These are phyloP conservation scores for Xylaria castorea DNA, from an alignment of 495 filamentous ascomycete genomes.

Conservation along the genomic window DNA sequence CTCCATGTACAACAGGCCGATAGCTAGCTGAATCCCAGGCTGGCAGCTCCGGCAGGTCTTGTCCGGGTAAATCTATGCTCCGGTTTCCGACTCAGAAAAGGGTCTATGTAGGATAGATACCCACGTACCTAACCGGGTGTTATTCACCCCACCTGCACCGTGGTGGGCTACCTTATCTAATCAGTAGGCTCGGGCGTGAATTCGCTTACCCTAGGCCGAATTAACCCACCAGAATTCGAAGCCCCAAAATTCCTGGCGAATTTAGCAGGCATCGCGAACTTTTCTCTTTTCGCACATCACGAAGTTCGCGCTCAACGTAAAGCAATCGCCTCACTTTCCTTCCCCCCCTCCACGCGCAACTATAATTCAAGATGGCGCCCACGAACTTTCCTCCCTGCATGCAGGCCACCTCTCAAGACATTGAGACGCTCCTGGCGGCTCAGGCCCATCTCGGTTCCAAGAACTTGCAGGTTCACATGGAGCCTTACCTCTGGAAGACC, in stretches of 20 bases:
- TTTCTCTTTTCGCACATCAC: constrained; percentile 30
- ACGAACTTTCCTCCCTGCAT: constrained; percentile 88
- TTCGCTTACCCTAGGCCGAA: constrained; percentile 30
- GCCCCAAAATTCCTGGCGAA: constrained; percentile 36
- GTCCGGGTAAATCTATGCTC: not conserved
- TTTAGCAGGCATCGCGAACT: constrained; percentile 38
- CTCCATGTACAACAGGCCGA: not conserved
- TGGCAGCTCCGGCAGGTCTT: too few relatives aligned
- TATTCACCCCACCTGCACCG: not conserved
- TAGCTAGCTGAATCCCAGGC: not conserved
- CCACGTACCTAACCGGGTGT: not conserved
- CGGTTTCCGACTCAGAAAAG: not conserved
- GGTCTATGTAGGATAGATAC: not conserved
- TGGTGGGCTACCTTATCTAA: constrained; percentile 6
- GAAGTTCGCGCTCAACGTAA: constrained; percentile 45
- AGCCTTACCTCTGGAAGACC: constrained; percentile 99
- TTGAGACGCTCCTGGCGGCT: constrained; percentile 98
- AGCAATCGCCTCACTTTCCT: constrained; percentile 58
- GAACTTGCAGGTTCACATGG: constrained; percentile 99
- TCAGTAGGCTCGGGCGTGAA: constrained; percentile 5
- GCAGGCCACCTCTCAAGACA: constrained; percentile 75
- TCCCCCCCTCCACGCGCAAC: constrained; percentile 53
- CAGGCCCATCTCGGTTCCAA: constrained; percentile 97
- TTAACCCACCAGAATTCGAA: constrained; percentile 32
- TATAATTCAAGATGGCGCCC: constrained; percentile 86